Evolutionary conservation across 1,284 basidiomycete species (phyloP).

Genomic region (Cutaneotrichosporon sp.): DNA sequence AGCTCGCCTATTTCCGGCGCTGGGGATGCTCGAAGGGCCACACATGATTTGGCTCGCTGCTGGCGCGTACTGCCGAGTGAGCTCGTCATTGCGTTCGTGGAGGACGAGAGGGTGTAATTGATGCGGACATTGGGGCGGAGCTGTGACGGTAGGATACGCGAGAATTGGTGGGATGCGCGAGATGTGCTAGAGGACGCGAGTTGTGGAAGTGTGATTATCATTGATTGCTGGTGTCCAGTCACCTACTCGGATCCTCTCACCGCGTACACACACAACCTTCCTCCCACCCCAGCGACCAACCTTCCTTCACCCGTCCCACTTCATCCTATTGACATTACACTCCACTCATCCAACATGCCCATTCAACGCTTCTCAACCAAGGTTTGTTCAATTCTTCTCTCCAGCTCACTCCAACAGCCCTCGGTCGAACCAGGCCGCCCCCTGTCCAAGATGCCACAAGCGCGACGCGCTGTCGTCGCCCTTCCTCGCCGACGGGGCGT

Average conservation of each 20-base stretch:
- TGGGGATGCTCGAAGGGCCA: neutral
- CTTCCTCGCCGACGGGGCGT: neutral
- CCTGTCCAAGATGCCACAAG: neutral
- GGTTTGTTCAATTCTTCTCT: neutral
- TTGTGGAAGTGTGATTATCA: no score
- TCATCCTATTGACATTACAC: neutral
- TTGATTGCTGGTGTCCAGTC: no score
- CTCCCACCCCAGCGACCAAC: neutral
- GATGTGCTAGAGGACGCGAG: no score
- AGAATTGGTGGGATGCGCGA: no score
- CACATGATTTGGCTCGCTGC: no score
- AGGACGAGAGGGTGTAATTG: no score
- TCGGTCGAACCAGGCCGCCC: neutral
- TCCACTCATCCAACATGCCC: neutral
- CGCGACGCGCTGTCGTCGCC: neutral
- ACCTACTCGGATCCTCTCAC: no score
- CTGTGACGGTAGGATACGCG: no score
- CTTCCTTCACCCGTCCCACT: neutral
- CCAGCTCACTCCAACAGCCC: neutral
- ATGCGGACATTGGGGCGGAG: no score
- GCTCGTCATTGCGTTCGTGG: no score
- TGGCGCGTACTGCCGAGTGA: no score
- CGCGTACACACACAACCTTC: no score
- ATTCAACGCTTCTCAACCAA: neutral
- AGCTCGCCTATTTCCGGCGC: slow-evolving; percentile 1